Evolutionary conservation across 2,329 filamentous ascomycete genomes (phyloP).

Genomic region (Aspergillus melleus): DNA sequence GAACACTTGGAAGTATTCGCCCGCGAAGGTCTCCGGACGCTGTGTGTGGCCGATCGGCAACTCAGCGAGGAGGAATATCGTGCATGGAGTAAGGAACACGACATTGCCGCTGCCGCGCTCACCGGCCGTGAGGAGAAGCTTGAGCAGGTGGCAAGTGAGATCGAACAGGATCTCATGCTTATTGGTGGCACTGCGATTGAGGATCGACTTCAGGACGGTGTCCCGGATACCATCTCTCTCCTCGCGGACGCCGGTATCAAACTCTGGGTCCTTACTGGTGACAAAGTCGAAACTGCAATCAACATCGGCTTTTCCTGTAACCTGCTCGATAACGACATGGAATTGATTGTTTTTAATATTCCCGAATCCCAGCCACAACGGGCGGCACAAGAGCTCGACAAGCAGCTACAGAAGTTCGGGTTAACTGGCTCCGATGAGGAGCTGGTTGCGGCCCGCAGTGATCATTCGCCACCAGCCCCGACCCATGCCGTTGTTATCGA

Average conservation of each 20-base stretch:
- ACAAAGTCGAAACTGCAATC: slow-evolving; percentile 99
- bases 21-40: slow-evolving; percentile 86
- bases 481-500: slow-evolving; percentile 95
- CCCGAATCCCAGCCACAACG: slow-evolving; percentile 68
- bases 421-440: slow-evolving; percentile 86
- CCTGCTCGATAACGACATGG: slow-evolving; percentile 95
- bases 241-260: slow-evolving; percentile 95
- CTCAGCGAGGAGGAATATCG: slow-evolving; percentile 80
- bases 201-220: slow-evolving; percentile 92
- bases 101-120: slow-evolving; percentile 79
- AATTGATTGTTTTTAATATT: slow-evolving; percentile 85
- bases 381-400: slow-evolving; percentile 71
- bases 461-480: slow-evolving; percentile 80
- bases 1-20: slow-evolving; percentile 98
- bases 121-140: slow-evolving; percentile 89
- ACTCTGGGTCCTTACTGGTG: slow-evolving; percentile 95
- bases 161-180: slow-evolving; percentile 85
- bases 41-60: slow-evolving; percentile 86
- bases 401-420: slow-evolving; percentile 69
- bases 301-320: slow-evolving; percentile 99
- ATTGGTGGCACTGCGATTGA: slow-evolving; percentile 96
- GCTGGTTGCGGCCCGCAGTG: slow-evolving; percentile 72
- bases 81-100: slow-evolving; percentile 82
- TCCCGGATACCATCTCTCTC: slow-evolving; percentile 90
- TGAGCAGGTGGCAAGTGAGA: slow-evolving; percentile 82